Evolutionary conservation across 148 eudicot species (phyloP).

Genomic region (Arbutus unedo): DNA sequence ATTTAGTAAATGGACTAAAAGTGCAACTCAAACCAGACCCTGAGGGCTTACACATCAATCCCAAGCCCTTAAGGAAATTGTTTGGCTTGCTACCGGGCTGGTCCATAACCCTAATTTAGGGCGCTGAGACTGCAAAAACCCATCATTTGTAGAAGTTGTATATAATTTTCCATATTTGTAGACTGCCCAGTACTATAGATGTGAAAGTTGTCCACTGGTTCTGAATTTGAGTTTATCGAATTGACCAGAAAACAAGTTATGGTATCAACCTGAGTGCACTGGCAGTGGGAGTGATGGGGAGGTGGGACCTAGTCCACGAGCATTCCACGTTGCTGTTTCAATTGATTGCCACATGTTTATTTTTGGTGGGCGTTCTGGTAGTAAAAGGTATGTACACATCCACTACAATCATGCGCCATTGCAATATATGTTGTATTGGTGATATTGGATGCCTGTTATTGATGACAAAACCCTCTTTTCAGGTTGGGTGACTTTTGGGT

Average conservation of each 20-base stretch:
- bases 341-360: conserved; percentile 98
- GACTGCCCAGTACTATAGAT: neutral
- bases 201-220: conserved; percentile 2
- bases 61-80: neutral
- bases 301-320: conserved; percentile 89
- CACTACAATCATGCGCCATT: neutral
- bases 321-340: conserved; percentile 86
- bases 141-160: neutral
- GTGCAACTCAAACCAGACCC: neutral
- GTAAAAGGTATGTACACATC: conserved; percentile 53
- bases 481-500: conserved; percentile 99
- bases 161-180: neutral
- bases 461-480: conserved; percentile 26
- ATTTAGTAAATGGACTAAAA: neutral
- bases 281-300: conserved; percentile 78
- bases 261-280: conserved; percentile 95
- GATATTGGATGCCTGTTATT: conserved; percentile 1
- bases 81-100: neutral
- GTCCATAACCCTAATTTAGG: neutral
- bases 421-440: conserved; percentile 6
- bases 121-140: neutral
- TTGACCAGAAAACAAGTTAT: conserved; percentile 69
- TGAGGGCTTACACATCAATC: neutral
- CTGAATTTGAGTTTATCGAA: conserved; percentile 16
- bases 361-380: conserved; percentile 89